These are phyloP conservation scores for Tulasnella calospora DNA, from an alignment of 768 basidiomycete species.

Conservation along the genomic window DNA sequence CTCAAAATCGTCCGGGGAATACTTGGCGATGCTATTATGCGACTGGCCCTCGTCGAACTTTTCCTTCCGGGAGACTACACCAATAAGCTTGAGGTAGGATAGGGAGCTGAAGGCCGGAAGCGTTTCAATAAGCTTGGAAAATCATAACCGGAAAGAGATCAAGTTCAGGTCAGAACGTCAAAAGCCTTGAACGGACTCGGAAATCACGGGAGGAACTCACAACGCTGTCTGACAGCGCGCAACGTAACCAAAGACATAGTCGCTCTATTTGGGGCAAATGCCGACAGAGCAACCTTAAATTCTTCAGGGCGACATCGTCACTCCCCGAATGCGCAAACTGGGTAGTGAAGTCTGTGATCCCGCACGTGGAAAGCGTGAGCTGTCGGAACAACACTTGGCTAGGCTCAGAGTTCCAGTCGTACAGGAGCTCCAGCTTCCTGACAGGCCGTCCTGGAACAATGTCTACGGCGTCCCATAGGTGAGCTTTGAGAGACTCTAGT, in stretches of 20 bases:
- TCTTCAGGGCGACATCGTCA: background rate
- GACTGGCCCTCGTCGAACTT: background rate
- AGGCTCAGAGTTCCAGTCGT: background rate
- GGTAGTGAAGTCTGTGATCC: background rate
- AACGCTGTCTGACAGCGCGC: background rate
- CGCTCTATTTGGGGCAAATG: background rate
- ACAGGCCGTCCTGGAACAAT: background rate
- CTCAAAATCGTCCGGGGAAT: background rate
- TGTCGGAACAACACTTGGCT: background rate
- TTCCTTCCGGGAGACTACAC: background rate
- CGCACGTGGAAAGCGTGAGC: background rate
- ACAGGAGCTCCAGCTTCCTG: background rate
- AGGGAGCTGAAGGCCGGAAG: background rate
- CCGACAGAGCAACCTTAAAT: background rate
- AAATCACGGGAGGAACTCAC: background rate
- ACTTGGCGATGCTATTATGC: background rate
- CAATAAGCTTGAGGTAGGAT: background rate
- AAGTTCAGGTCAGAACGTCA: background rate
- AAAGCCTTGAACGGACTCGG: too few relatives aligned
- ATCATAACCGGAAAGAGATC: background rate
- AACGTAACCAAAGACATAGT: background rate
- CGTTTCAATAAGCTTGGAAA: background rate
- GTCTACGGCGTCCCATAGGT: background rate
- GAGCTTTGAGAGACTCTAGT: background rate
- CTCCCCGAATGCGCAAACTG: background rate